phyloP scores from a whole-genome alignment of 805 yeast genomes.

The Wickerhamiella galacta region DNA sequence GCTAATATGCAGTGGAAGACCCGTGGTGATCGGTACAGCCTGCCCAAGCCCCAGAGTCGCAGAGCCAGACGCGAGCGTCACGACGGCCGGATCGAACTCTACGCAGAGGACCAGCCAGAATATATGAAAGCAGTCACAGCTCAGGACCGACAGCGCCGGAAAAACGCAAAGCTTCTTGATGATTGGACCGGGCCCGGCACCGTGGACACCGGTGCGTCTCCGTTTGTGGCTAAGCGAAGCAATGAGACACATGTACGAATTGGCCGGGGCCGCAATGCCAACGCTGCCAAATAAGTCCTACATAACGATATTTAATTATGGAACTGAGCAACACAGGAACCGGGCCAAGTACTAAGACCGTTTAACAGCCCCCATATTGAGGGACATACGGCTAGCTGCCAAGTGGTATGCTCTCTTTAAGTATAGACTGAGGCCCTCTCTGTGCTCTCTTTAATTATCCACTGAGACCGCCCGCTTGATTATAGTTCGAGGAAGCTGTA shows the following conservation, averaged over 20 bases:
- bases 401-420: no score
- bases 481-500: no score
- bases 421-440: no score
- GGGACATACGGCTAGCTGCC: no score
- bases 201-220: constrained; percentile 62
- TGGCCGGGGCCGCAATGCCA: constrained; percentile 74
- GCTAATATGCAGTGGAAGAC: constrained; percentile 85
- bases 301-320: no score
- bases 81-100: constrained; percentile 56
- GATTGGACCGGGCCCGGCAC: constrained; percentile 94
- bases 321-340: no score
- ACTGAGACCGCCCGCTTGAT: no score
- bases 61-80: constrained; percentile 62
- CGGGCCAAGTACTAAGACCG: no score
- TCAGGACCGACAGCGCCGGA: constrained; percentile 72
- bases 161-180: constrained; percentile 67
- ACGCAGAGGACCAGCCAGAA: constrained; percentile 86
- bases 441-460: no score
- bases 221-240: constrained; percentile 54
- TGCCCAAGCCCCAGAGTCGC: constrained; percentile 79
- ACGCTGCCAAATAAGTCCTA: no score
- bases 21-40: constrained; percentile 65
- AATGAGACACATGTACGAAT: constrained; percentile 40
- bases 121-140: constrained; percentile 75
- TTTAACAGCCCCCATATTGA: no score